phyloP scores from a whole-genome alignment of 176 grass and related monocot species.

The Musa schizocarpa region DNA sequence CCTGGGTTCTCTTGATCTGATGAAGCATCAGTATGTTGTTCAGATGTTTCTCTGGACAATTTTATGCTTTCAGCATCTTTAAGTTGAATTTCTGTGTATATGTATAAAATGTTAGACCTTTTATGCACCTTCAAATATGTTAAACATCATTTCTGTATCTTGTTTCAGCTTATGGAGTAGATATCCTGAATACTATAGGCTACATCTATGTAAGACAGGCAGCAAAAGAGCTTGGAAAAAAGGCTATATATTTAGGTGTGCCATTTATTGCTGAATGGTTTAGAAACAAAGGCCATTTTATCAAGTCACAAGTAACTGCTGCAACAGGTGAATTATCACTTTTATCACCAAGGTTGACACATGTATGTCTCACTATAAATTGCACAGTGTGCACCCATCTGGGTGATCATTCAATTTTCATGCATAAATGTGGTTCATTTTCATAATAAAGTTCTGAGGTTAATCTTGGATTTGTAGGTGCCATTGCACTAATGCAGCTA shows the following conservation, averaged over 20 bases:
- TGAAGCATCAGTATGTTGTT: too few relatives aligned
- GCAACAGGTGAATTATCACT: slow-evolving; percentile 51
- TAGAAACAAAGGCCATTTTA: slow-evolving; percentile 98
- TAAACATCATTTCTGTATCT: neutral
- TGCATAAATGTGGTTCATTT: neutral
- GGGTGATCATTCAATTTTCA: neutral
- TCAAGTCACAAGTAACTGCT: slow-evolving; percentile 97
- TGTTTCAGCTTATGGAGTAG: slow-evolving; percentile 71
- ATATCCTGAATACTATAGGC: slow-evolving; percentile 93
- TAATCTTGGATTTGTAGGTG: slow-evolving; percentile 42
- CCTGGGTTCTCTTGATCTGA: too few relatives aligned
- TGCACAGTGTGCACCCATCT: neutral
- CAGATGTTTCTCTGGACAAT: too few relatives aligned
- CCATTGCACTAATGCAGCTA: slow-evolving; percentile 95
- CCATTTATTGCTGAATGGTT: slow-evolving; percentile 98
- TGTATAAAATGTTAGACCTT: neutral
- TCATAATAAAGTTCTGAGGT: neutral
- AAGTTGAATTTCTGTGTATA: neutral
- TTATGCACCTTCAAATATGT: too few relatives aligned
- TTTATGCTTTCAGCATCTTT: too few relatives aligned
- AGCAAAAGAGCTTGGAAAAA: slow-evolving; percentile 94
- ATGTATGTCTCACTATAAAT: neutral
- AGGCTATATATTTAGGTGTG: slow-evolving; percentile 77
- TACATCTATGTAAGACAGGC: slow-evolving; percentile 94
- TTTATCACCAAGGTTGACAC: neutral